Conservation (phyloP, 148 eudicot genomes). For the Camellia sinensis region DNA sequence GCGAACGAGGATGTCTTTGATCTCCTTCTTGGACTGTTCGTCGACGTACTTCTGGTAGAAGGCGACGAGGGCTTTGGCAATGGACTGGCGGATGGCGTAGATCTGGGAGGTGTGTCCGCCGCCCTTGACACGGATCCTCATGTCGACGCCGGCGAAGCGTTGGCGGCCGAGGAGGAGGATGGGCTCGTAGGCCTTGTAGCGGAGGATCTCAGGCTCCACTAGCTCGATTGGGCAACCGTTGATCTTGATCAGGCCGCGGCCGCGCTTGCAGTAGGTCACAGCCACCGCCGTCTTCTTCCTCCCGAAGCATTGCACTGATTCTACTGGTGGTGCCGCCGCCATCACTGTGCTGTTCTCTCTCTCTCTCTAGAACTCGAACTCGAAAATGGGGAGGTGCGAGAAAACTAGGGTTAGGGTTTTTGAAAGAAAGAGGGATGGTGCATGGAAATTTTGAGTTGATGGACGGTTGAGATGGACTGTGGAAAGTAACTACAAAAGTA, state of each 20-base stretch:
- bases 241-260: slow-evolving; percentile 39
- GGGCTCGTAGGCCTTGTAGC: slow-evolving; percentile 31
- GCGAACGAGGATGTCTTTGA: slow-evolving; percentile 28
- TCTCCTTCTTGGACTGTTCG: slow-evolving; percentile 35
- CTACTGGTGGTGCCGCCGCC: slow-evolving; percentile 23
- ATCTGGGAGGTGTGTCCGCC: slow-evolving; percentile 33
- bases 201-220: slow-evolving; percentile 30
- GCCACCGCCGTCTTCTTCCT: slow-evolving; percentile 37
- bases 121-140: slow-evolving; percentile 31
- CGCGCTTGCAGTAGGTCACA: slow-evolving; percentile 35
- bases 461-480: too few species aligned
- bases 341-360: not conserved
- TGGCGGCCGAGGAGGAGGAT: slow-evolving; percentile 32
- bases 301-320: slow-evolving; percentile 36
- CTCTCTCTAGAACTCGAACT: not conserved
- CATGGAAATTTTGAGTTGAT: not conserved
- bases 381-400: not conserved
- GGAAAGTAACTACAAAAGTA: too few species aligned
- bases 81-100: slow-evolving; percentile 30
- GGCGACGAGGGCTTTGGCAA: slow-evolving; percentile 30
- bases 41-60: slow-evolving; percentile 32
- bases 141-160: slow-evolving; percentile 31
- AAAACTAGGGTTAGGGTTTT: slow-evolving; percentile 9
- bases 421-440: not conserved
- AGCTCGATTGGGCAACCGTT: slow-evolving; percentile 38